These are phyloP conservation scores for Xylaria digitata DNA, from an alignment of 2,329 filamentous ascomycete genomes.

Conservation along the genomic window DNA sequence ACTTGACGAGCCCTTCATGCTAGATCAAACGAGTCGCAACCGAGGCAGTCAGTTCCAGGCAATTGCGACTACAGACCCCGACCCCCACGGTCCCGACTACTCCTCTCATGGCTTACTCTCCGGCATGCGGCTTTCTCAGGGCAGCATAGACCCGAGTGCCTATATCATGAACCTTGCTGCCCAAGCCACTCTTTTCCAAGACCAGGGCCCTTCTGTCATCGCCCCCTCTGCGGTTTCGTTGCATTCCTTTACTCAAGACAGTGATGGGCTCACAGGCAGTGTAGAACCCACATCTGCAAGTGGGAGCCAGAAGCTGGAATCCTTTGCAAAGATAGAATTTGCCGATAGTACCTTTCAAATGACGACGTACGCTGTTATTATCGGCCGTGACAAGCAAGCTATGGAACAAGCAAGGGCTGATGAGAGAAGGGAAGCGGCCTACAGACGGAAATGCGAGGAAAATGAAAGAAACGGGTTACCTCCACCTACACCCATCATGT, in stretches of 20 bases:
- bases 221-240: conserved; percentile 51
- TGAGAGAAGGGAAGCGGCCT: conserved; percentile 60
- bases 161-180: conserved; percentile 49
- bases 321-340: conserved; percentile 73
- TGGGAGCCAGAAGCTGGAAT: conserved; percentile 60
- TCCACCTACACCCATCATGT: conserved; percentile 61
- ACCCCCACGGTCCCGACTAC: conserved; percentile 43
- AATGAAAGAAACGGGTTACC: conserved; percentile 62
- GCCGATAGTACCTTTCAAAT: conserved; percentile 82
- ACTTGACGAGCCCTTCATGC: conserved; percentile 34
- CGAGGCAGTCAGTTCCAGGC: conserved; percentile 45
- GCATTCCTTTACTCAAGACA: conserved; percentile 49
- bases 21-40: conserved; percentile 29
- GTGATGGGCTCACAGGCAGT: conserved; percentile 47
- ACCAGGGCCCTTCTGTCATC: conserved; percentile 46
- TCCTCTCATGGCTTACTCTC: conserved; percentile 40
- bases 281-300: conserved; percentile 52
- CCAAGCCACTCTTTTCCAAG: conserved; percentile 45
- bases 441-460: conserved; percentile 59
- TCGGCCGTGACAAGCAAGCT: conserved; percentile 76
- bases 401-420: conserved; percentile 65
- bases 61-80: conserved; percentile 51
- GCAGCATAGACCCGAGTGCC: conserved; percentile 49
- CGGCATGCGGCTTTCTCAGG: conserved; percentile 43
- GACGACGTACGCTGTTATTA: conserved; percentile 77